Percentiles rank a stretch among this genome's conserved stretches.
These are phyloP conservation scores for Hyphodiscus sp. DNA, from an alignment of 2,329 filamentous ascomycete genomes.

Conservation along the genomic window DNA sequence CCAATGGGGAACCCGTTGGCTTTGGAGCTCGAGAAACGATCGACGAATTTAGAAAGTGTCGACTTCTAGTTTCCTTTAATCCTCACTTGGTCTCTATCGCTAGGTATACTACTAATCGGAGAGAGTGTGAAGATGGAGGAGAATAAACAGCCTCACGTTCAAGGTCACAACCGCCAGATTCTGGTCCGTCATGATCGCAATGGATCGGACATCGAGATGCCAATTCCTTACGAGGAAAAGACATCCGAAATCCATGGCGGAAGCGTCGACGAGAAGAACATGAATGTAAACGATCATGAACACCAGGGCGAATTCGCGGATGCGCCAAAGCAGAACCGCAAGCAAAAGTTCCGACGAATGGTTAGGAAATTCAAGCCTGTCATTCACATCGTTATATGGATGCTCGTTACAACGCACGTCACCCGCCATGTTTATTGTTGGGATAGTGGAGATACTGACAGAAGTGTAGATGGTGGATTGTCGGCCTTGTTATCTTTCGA, in stretches of 20 bases:
- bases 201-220: background rate
- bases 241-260: too few species aligned
- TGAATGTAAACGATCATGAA: background rate
- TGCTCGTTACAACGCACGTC: background rate
- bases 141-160: background rate
- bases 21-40: background rate
- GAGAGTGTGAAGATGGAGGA: background rate
- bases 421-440: background rate
- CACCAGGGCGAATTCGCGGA: background rate
- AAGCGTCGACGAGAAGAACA: background rate
- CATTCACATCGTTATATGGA: background rate
- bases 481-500: constrained; percentile 64
- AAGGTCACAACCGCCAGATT: background rate
- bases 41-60: background rate
- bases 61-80: background rate
- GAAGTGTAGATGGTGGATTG: constrained; percentile 40
- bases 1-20: background rate
- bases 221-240: too few species aligned
- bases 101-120: background rate
- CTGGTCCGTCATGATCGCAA: background rate
- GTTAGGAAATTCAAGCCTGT: background rate
- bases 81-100: background rate
- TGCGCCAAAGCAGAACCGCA: constrained; percentile 1
- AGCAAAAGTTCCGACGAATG: background rate
- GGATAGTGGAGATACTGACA: background rate